Conservation (phyloP, 306 rosid genomes). For the Adenanthera pavonina region DNA sequence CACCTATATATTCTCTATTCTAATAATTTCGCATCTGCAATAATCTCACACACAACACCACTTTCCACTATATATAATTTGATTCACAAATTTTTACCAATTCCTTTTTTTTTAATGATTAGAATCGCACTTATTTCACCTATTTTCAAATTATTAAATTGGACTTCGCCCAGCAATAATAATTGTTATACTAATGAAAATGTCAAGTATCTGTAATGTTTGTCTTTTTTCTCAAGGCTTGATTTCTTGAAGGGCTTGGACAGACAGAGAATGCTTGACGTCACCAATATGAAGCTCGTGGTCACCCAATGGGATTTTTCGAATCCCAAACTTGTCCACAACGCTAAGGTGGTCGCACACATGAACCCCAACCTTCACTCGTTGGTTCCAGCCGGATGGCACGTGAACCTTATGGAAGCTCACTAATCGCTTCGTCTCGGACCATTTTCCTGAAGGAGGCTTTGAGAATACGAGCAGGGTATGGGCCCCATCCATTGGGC, state of each 20-base stretch:
- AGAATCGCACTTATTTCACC: constrained; percentile 29
- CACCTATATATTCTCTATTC: background rate
- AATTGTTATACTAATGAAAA: constrained; percentile 18
- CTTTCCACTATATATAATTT: constrained; percentile 11
- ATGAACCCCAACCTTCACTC: constrained; percentile 57
- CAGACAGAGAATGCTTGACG: constrained; percentile 59
- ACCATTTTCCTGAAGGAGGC: constrained; percentile 61
- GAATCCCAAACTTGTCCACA: constrained; percentile 75
- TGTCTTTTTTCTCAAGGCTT: constrained; percentile 10
- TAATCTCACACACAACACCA: constrained; percentile 17
- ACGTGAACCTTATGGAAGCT: constrained; percentile 67
- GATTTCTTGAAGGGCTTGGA: constrained; percentile 49
- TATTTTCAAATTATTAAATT: constrained; percentile 6
- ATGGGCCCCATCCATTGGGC: constrained; percentile 74
- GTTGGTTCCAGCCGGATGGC: constrained; percentile 53
- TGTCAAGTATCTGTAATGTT: background rate
- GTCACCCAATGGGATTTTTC: constrained; percentile 81
- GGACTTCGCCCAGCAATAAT: constrained; percentile 22
- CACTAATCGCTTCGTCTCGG: constrained; percentile 57
- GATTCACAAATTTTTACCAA: constrained; percentile 26
- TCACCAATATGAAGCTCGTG: constrained; percentile 81
- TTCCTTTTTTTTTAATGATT: constrained; percentile 43
- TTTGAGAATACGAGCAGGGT: constrained; percentile 63
- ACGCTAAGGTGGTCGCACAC: constrained; percentile 74
- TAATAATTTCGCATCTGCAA: background rate